A percentile compares a stretch with the other conserved stretches of the same genome.
These are phyloP conservation scores for Pyrenophora graminea DNA, from an alignment of 2,329 filamentous ascomycete species.

Conservation along the genomic window DNA sequence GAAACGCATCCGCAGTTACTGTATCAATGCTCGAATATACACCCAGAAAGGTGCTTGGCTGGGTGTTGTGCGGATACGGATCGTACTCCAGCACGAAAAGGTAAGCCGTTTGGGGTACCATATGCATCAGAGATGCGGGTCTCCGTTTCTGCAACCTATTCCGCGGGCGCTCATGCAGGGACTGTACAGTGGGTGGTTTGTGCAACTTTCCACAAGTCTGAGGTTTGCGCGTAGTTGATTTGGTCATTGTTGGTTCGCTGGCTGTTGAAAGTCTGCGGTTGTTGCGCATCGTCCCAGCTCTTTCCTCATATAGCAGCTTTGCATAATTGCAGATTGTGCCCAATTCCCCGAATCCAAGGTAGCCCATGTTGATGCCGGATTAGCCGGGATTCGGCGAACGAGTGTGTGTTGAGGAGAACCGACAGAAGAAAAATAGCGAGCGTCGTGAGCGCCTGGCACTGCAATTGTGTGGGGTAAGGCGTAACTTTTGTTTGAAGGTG, in stretches of 20 bases:
- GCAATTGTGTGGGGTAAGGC: neutral
- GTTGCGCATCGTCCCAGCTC: conserved; percentile 11
- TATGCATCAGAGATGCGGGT: neutral
- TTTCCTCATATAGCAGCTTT: conserved; percentile 17
- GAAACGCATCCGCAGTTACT: conserved; percentile 24
- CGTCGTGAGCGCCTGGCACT: neutral
- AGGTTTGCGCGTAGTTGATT: neutral
- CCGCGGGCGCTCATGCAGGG: conserved; percentile 13
- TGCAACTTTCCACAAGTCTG: conserved; percentile 18
- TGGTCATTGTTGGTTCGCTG: conserved; percentile 9
- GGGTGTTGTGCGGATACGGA: conserved; percentile 26
- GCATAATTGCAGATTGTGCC: conserved; percentile 18
- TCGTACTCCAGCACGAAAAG: conserved; percentile 28
- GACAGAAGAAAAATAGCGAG: conserved; percentile 2
- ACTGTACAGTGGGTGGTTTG: conserved; percentile 21
- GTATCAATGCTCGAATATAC: conserved; percentile 27
- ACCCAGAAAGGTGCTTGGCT: conserved; percentile 26
- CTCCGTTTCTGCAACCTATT: conserved; percentile 19
- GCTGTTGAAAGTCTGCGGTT: conserved; percentile 7
- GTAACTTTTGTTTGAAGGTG: neutral
- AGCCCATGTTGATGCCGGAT: conserved; percentile 13
- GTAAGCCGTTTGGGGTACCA: neutral
- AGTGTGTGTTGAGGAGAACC: conserved; percentile 7
- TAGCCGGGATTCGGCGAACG: conserved; percentile 5
- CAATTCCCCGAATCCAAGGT: conserved; percentile 10